A percentile compares a stretch with the other conserved stretches of the same genome.
These are phyloP conservation scores for Kuraishia hungarica DNA, from an alignment of 805 yeast genomes.

Conservation along the genomic window DNA sequence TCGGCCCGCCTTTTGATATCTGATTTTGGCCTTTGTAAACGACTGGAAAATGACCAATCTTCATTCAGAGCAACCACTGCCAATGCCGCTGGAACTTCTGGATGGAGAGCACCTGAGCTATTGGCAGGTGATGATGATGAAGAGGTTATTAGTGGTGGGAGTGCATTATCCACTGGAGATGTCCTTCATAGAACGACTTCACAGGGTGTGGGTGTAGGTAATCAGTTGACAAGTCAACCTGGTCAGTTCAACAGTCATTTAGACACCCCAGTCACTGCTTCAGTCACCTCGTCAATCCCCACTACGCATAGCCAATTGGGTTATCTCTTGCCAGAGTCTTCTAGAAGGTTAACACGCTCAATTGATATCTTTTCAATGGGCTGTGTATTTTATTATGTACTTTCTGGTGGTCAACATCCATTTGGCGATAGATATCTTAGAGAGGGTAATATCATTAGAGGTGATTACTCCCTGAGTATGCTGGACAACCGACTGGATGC, in stretches of 20 bases:
- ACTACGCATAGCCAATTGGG: neutral
- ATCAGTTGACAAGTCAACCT: too few relatives aligned
- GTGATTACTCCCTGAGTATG: constrained; percentile 42
- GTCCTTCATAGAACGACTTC: neutral
- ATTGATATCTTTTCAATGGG: constrained; percentile 94
- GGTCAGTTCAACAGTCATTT: neutral
- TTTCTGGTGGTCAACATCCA: constrained; percentile 83
- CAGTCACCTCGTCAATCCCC: too few relatives aligned
- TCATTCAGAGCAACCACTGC: constrained; percentile 89
- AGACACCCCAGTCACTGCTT: neutral
- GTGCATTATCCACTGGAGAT: neutral
- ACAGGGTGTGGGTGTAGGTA: neutral
- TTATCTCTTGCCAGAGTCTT: constrained; percentile 24
- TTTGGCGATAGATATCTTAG: constrained; percentile 88
- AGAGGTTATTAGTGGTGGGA: constrained; percentile 6
- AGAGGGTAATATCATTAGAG: constrained; percentile 80
- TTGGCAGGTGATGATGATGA: constrained; percentile 34
- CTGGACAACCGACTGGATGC: constrained; percentile 36
- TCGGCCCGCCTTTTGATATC: constrained; percentile 73
- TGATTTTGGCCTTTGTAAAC: constrained; percentile 93
- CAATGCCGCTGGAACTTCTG: constrained; percentile 93
- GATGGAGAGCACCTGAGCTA: constrained; percentile 97
- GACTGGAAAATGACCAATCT: constrained; percentile 84
- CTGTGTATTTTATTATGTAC: constrained; percentile 82
- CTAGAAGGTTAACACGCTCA: constrained; percentile 71